Evolutionary conservation across 257 asterid species (phyloP).

Genomic region (Jacaranda mimosifolia): DNA sequence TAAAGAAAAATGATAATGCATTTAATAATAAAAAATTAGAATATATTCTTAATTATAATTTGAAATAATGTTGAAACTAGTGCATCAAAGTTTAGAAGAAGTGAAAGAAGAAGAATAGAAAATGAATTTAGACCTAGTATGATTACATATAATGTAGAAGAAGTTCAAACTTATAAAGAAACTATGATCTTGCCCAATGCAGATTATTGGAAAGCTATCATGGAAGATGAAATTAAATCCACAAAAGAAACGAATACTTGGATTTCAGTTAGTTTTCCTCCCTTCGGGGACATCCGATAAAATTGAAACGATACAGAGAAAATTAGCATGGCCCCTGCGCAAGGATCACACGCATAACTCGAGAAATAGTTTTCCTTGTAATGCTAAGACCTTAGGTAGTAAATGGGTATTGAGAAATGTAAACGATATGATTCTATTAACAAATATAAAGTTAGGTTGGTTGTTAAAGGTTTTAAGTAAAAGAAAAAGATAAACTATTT

Average conservation of each 20-base stretch:
- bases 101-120: not conserved
- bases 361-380: constrained; percentile 48
- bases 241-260: no score
- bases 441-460: not conserved
- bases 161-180: not conserved
- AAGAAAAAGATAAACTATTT: not conserved
- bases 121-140: not conserved
- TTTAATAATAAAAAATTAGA: no score
- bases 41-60: not conserved
- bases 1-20: no score
- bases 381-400: not conserved
- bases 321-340: constrained; percentile 89
- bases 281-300: constrained; percentile 54
- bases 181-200: not conserved
- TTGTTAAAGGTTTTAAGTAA: not conserved
- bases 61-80: not conserved
- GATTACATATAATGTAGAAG: not conserved
- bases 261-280: not conserved
- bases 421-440: no score
- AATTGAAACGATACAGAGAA: constrained; percentile 50
- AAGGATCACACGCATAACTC: constrained; percentile 76
- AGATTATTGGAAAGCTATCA: not conserved
- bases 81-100: not conserved
- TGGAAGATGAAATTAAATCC: not conserved
- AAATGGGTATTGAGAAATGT: not conserved